A percentile compares a stretch with the other conserved stretches of the same genome.
phyloP scores from a whole-genome alignment of 345 rosid species.

The Nasturtium officinale region DNA sequence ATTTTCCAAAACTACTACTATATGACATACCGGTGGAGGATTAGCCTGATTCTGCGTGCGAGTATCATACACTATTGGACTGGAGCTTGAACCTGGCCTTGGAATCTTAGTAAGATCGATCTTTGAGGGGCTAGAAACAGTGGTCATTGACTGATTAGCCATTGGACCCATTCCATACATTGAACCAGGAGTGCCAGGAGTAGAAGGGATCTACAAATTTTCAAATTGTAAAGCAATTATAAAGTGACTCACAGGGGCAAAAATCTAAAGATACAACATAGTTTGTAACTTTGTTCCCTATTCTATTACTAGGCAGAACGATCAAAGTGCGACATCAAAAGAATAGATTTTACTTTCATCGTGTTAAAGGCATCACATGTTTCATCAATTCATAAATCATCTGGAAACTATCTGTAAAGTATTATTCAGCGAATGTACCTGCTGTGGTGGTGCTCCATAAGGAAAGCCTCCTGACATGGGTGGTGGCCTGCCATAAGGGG shows the following conservation, averaged over 20 bases:
- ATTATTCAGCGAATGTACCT: slow-evolving; percentile 25
- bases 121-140: slow-evolving; percentile 41
- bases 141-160: slow-evolving; percentile 44
- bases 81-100: slow-evolving; percentile 45
- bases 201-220: slow-evolving; percentile 35
- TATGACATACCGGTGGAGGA: slow-evolving; percentile 46
- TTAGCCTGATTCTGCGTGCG: slow-evolving; percentile 71
- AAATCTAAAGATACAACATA: slow-evolving; percentile 1
- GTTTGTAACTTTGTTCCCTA: not conserved
- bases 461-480: slow-evolving; percentile 30
- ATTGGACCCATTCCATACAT: slow-evolving; percentile 38
- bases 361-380: slow-evolving; percentile 16
- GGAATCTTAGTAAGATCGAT: slow-evolving; percentile 45
- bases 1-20: not conserved
- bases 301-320: not conserved
- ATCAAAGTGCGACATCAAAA: slow-evolving; percentile 1
- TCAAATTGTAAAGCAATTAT: slow-evolving; percentile 19
- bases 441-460: slow-evolving; percentile 40
- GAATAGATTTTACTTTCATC: slow-evolving; percentile 6
- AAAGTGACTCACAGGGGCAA: not conserved
- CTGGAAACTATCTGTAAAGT: not conserved
- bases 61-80: slow-evolving; percentile 37
- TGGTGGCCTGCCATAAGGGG: slow-evolving; percentile 38
- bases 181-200: slow-evolving; percentile 41
- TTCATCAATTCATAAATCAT: not conserved